Evolutionary conservation across 2,329 filamentous ascomycete species (phyloP), one percentile per base, ranked within the genome.

Genomic region (Tolypocladium amazonense): DNA sequence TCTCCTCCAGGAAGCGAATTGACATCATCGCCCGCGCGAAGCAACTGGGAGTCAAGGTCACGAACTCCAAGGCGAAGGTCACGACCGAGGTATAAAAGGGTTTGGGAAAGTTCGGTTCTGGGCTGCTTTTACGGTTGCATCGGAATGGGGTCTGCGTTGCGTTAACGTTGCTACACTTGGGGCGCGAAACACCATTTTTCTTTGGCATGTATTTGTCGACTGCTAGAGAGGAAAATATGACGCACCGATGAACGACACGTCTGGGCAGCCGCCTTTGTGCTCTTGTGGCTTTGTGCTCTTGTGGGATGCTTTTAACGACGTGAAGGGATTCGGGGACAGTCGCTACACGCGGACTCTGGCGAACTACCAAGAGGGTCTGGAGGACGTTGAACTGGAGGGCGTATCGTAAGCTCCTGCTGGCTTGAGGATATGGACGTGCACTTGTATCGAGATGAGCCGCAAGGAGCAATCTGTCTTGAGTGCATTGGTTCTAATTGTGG

Each of bases 41-140:
- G 90, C 88, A 96, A 81, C 83, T 99, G 75, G 91, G 92, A 76
- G 94, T 99, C 78, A 99, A 99, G 90, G 93, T 99, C 79, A 99
- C 94, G 77, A 99, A 99, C 86, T 80, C 90, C 81, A 96, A 97
- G 90, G 94, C 92, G 76, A 95, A 93, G 86, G 89, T 99, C 79
- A 96, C 93, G 73, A 96, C 92, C 72, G 94, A 99, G 87, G 83
- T 88, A 74, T 89, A 86, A 85, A 75, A 67, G 27, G 53, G 50
- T 27, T 37, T 56, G 25, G 33, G 57, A 35, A 50, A 54, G 38
- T 52, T 33, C 23, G 37, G 58, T 41, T 59, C 59, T 53, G 52
- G 53, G 57, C 57, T 58, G 52, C 61, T 59, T 62, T 56, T 39
- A 60, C 59, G 55, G 57, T 58, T 61, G 59, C 58, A 60, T 60